Evolutionary conservation across 106 monocot species (phyloP).

Genomic region (Vanilla planifolia): DNA sequence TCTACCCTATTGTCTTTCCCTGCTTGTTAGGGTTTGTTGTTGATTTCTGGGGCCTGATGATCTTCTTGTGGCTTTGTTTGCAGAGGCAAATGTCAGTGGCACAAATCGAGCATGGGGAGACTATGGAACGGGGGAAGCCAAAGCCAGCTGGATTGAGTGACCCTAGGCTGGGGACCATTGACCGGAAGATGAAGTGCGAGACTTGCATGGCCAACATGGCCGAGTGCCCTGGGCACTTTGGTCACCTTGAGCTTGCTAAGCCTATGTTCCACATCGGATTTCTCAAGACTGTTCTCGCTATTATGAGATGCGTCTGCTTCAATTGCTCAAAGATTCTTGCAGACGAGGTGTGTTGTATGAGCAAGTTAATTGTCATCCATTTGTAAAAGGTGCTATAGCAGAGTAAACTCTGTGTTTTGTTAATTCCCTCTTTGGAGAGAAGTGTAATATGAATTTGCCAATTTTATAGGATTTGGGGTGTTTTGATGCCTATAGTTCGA

Average conservation of each 20-base stretch:
- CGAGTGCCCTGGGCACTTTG: conserved; percentile 96
- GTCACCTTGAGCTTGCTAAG: conserved; percentile 97
- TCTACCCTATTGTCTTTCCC: not conserved
- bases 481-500: not conserved
- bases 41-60: conserved; percentile 4
- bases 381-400: not conserved
- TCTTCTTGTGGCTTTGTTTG: not conserved
- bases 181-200: conserved; percentile 96
- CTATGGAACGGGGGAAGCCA: conserved; percentile 89
- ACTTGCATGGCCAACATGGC: conserved; percentile 97
- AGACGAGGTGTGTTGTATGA: conserved; percentile 46
- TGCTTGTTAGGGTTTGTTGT: not conserved
- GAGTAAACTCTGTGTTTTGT: too few relatives aligned
- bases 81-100: conserved; percentile 98
- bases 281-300: conserved; percentile 94
- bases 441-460: not conserved
- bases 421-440: too few relatives aligned
- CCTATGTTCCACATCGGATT: conserved; percentile 98
- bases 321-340: conserved; percentile 98
- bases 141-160: conserved; percentile 86
- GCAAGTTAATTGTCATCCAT: not conserved
- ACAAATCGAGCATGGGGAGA: conserved; percentile 83
- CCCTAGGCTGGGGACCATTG: conserved; percentile 86
- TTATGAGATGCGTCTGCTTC: conserved; percentile 97
- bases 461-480: not conserved